Evolutionary conservation across 768 basidiomycete genomes (phyloP), one percentile per base, ranked within the genome.

Genomic region (Mycena epipterygia): DNA sequence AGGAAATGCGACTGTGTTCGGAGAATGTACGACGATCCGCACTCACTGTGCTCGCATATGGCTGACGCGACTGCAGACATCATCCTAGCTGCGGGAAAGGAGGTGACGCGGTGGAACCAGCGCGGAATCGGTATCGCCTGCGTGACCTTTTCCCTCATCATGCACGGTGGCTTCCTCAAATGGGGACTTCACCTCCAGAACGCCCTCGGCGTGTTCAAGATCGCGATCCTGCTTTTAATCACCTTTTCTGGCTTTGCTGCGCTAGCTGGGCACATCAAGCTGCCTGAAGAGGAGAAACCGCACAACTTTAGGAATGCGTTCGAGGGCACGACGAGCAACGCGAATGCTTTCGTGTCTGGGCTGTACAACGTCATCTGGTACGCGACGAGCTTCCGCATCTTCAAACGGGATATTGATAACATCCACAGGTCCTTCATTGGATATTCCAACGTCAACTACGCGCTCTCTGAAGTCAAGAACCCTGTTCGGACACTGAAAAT

Each of bases 361-460:
- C 79, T 93, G 39, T 92, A 91, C 75, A 90, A 85, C 68, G 89
- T 92, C 46, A 89, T 91, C 21, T 93, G 92, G 91, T 89, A 5
- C 7, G n/a, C n/a, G n/a, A n/a, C n/a, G n/a, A n/a, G n/a, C n/a
- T n/a, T n/a, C n/a, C n/a, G n/a, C n/a, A n/a, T n/a, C n/a, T n/a
- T n/a, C n/a, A n/a, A n/a, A n/a, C n/a, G n/a, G n/a, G n/a, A n/a
- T n/a, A n/a, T n/a, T n/a, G n/a, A n/a, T n/a, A n/a, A n/a, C n/a
- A n/a, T n/a, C n/a, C n/a, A n/a, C n/a, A n/a, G 32, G 32, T 19
- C 53, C 7, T 33, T 19, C 25, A 35, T 21, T 4, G 92, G 93
- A 0, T 93, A 92, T 75, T 87, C 88, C 3, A 92, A 91, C 64
- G 91, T 90, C 14, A 92, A 93, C 74, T 93, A 92, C 70, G 90